A percentile compares a stretch with the other conserved stretches of the same genome.
Evolutionary conservation across 257 asterid species (phyloP).

Genomic region (Ligustrum vulgare): DNA sequence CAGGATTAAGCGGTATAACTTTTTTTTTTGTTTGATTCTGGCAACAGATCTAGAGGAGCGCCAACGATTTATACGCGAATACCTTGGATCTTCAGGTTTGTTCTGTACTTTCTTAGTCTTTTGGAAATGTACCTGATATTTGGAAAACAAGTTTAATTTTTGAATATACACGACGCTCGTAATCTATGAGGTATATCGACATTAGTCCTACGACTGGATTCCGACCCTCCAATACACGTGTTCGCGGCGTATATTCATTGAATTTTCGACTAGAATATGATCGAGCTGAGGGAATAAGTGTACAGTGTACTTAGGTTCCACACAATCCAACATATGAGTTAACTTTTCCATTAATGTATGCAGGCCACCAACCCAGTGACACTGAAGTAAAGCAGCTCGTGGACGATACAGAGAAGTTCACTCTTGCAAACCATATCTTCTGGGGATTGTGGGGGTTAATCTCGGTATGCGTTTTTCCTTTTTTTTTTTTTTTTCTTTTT

Average conservation of each 20-base stretch:
- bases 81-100: conserved; percentile 74
- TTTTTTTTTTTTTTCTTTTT: not conserved
- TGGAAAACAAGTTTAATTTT: no score
- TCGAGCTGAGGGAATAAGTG: not conserved
- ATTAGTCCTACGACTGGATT: no score
- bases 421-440: conserved; percentile 82
- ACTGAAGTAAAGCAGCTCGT: conserved; percentile 45
- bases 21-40: conserved; percentile 16
- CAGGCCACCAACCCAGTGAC: conserved; percentile 55
- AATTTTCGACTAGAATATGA: not conserved
- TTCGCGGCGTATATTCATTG: no score
- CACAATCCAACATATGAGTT: not conserved
- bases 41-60: conserved; percentile 71
- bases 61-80: conserved; percentile 55
- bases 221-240: no score
- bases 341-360: conserved; percentile 16
- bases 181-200: no score
- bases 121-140: no score
- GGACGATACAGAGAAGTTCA: conserved; percentile 63
- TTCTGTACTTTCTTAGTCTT: not conserved
- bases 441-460: conserved; percentile 99
- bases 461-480: conserved; percentile 52
- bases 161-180: no score
- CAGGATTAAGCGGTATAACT: not conserved
- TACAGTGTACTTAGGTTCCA: not conserved